A percentile compares a stretch with the other conserved stretches of the same genome.
Evolutionary conservation across 164 flowering plant genomes (phyloP).

Genomic region (Macadamia tetraphylla): DNA sequence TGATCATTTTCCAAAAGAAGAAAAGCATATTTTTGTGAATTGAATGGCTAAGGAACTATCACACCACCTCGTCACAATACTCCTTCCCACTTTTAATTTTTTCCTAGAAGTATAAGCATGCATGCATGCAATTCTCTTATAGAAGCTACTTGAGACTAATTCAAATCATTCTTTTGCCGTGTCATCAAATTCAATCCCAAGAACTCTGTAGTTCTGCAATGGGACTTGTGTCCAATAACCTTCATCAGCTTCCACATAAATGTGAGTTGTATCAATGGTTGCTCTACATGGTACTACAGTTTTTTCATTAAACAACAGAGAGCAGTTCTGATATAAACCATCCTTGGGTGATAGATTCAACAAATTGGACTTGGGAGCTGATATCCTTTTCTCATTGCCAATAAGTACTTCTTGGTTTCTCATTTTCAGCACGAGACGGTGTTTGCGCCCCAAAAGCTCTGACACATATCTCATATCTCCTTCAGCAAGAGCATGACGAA

Average conservation of each 20-base stretch:
- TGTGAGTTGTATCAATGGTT: slow-evolving; percentile 42
- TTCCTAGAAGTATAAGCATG: too few species aligned
- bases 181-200: slow-evolving; percentile 64
- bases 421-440: slow-evolving; percentile 54
- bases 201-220: slow-evolving; percentile 24
- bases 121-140: slow-evolving; percentile 4
- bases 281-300: slow-evolving; percentile 44
- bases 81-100: too few species aligned
- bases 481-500: slow-evolving; percentile 68
- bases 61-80: too few species aligned
- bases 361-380: slow-evolving; percentile 50
- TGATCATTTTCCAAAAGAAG: too few species aligned
- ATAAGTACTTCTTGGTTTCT: slow-evolving; percentile 21
- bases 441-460: slow-evolving; percentile 76
- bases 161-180: slow-evolving; percentile 2
- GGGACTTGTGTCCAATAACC: slow-evolving; percentile 10
- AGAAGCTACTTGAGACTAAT: background rate
- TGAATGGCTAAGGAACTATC: too few species aligned
- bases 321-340: slow-evolving; percentile 62
- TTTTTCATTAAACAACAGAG: slow-evolving; percentile 34
- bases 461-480: slow-evolving; percentile 85
- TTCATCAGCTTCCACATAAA: slow-evolving; percentile 50
- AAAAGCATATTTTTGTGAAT: too few species aligned
- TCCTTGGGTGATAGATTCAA: slow-evolving; percentile 82
- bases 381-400: slow-evolving; percentile 23